These are phyloP conservation scores for Phytopythium montanum DNA, from an alignment of 352 stramenopile species.

Conservation along the genomic window DNA sequence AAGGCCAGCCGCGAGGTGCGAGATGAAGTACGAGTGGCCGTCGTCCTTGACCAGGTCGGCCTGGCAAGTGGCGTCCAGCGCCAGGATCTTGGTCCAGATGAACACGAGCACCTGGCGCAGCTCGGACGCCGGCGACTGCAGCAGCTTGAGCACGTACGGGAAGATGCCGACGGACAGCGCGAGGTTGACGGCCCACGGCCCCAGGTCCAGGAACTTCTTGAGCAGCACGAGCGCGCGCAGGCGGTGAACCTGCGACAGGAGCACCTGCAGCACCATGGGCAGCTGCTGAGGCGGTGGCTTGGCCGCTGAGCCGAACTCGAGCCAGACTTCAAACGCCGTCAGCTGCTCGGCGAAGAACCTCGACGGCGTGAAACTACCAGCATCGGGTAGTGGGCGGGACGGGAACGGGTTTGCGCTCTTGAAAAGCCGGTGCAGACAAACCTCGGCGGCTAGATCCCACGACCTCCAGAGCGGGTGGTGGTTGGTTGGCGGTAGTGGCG, in stretches of 20 bases:
- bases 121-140: constrained; percentile 94
- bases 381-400: constrained; percentile 15
- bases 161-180: constrained; percentile 97
- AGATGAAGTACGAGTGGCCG: constrained; percentile 95
- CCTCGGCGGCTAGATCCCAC: constrained; percentile 98
- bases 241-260: constrained; percentile 97
- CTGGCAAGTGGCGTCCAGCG: constrained; percentile 95
- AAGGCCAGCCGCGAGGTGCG: constrained; percentile 81
- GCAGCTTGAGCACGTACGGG: constrained; percentile 98
- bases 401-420: constrained; percentile 70
- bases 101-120: constrained; percentile 95
- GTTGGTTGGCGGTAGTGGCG: constrained; percentile 92
- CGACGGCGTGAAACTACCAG: constrained; percentile 78
- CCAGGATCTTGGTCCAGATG: constrained; percentile 94
- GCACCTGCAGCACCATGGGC: constrained; percentile 97
- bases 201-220: constrained; percentile 95
- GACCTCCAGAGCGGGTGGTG: constrained; percentile 98
- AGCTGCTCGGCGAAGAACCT: constrained; percentile 99
- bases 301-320: constrained; percentile 92
- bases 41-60: constrained; percentile 97
- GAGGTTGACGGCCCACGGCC: constrained; percentile 87
- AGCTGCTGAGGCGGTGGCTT: constrained; percentile 95
- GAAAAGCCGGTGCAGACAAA: constrained; percentile 95
- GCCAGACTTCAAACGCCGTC: constrained; percentile 98
- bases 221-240: constrained; percentile 95